Evolutionary conservation across 306 rosid genomes (phyloP).

Genomic region (Medicago arabica): DNA sequence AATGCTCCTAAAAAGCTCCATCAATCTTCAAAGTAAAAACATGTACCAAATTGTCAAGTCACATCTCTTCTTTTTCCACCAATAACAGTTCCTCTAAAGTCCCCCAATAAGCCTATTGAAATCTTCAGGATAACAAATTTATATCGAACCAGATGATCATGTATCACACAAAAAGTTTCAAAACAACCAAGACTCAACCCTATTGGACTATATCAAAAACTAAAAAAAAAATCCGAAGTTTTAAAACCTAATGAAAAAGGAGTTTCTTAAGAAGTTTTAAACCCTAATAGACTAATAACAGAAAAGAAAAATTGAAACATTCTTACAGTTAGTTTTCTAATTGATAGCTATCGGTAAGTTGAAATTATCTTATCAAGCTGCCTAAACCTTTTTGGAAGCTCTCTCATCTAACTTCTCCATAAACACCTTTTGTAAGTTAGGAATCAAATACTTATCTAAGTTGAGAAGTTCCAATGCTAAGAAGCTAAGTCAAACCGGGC

Average conservation of each 20-base stretch:
- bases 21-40: conserved; percentile 20
- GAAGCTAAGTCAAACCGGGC: background rate
- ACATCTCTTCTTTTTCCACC: conserved; percentile 10
- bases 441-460: background rate
- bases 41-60: conserved; percentile 9
- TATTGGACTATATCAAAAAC: background rate
- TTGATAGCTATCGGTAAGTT: background rate
- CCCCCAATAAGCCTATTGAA: conserved; percentile 9
- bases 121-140: too few relatives aligned
- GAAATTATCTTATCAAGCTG: background rate
- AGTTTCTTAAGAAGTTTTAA: background rate
- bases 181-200: background rate
- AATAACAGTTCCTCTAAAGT: background rate
- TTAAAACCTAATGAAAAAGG: background rate
- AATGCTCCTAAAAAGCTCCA: conserved; percentile 21
- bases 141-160: too few relatives aligned
- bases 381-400: background rate
- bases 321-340: background rate
- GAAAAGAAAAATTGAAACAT: background rate
- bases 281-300: too few relatives aligned
- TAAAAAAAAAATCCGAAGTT: background rate
- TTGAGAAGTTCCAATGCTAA: background rate
- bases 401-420: background rate
- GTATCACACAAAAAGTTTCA: background rate
- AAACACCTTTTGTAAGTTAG: background rate